These are phyloP conservation scores for Rutstroemia sp. DNA, from an alignment of 2,329 filamentous ascomycete genomes.

Conservation along the genomic window DNA sequence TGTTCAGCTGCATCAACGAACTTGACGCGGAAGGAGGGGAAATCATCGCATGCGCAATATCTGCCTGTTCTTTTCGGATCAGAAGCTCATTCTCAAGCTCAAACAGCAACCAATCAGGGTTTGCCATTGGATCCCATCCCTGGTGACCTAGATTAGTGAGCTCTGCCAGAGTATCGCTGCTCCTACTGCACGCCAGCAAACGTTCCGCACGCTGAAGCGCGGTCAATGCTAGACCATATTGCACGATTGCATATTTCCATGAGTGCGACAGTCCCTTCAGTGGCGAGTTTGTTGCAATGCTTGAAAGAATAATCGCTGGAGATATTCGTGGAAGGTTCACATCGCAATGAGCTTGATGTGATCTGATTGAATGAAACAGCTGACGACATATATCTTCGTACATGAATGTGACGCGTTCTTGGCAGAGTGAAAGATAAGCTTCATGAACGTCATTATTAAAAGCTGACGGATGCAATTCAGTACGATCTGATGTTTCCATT, in stretches of 20 bases:
- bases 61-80: constrained; percentile 42
- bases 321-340: constrained; percentile 15
- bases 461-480: no score
- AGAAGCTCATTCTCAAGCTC: constrained; percentile 57
- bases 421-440: not conserved
- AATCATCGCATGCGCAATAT: constrained; percentile 52
- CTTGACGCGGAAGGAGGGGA: constrained; percentile 35
- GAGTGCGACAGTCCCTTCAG: not conserved
- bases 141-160: constrained; percentile 43
- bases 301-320: constrained; percentile 10
- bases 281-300: constrained; percentile 5
- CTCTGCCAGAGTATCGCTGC: constrained; percentile 33
- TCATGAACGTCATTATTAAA: no score
- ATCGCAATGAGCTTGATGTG: no score
- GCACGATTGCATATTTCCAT: constrained; percentile 15
- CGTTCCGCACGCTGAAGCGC: constrained; percentile 26
- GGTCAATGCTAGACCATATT: constrained; percentile 17
- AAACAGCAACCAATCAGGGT: constrained; percentile 55
- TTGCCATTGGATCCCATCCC: constrained; percentile 44
- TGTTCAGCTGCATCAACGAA: constrained; percentile 58
- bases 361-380: not conserved
- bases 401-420: not conserved
- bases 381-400: not conserved
- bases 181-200: constrained; percentile 26
- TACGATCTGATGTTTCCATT: no score